A percentile compares a stretch with the other conserved stretches of the same genome.
phyloP scores from a whole-genome alignment of 805 yeast species.

The Candida sonorensis region DNA sequence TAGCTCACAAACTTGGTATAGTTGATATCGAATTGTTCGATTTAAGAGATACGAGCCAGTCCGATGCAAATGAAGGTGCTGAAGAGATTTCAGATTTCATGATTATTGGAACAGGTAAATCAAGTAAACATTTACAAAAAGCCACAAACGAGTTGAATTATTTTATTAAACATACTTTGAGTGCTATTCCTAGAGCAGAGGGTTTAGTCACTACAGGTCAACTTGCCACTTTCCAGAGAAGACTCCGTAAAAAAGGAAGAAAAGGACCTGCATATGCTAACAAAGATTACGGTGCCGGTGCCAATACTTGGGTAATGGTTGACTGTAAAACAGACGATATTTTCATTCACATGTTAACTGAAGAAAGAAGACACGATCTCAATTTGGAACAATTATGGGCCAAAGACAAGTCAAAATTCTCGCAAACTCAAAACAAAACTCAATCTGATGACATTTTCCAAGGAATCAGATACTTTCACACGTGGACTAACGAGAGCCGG shows the following conservation, averaged over 20 bases:
- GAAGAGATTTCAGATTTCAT: constrained; percentile 38
- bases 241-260: constrained; percentile 48
- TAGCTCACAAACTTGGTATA: constrained; percentile 60
- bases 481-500: constrained; percentile 10
- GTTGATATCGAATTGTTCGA: constrained; percentile 60
- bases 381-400: constrained; percentile 67
- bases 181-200: constrained; percentile 49
- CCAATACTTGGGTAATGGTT: constrained; percentile 80
- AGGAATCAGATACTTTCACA: constrained; percentile 41
- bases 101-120: constrained; percentile 70
- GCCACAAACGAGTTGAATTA: constrained; percentile 56
- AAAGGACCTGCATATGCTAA: constrained; percentile 47
- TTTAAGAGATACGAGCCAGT: constrained; percentile 34
- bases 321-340: constrained; percentile 60
- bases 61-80: constrained; percentile 22
- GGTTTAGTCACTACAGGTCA: constrained; percentile 62
- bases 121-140: constrained; percentile 66
- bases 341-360: constrained; percentile 66
- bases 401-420: constrained; percentile 15
- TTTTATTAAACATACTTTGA: constrained; percentile 47
- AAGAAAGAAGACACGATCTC: constrained; percentile 57
- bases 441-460: constrained; percentile 37
- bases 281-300: constrained; percentile 47
- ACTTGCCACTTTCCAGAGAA: constrained; percentile 41
- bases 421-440: constrained; percentile 21